A percentile compares a stretch with the other conserved stretches of the same genome.
Conservation (phyloP, 140 eudicot species). For the Oenanthe javanica region DNA sequence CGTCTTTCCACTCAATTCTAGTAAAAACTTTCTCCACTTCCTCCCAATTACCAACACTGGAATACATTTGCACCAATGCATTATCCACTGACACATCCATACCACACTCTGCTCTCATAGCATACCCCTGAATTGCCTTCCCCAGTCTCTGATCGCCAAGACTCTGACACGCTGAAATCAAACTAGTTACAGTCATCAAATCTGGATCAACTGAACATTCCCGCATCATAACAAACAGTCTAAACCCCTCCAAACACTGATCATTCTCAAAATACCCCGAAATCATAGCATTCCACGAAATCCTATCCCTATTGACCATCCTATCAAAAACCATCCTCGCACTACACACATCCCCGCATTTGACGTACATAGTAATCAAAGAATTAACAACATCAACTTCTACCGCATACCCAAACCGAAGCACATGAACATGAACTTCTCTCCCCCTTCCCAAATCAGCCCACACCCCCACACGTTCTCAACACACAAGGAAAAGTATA, state of each 20-base stretch:
- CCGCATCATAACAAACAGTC: constrained; percentile 57
- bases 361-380: constrained; percentile 73
- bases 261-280: constrained; percentile 80
- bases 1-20: constrained; percentile 54
- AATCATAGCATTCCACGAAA: constrained; percentile 92
- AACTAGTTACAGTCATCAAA: constrained; percentile 75
- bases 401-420: constrained; percentile 48
- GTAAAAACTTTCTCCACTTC: constrained; percentile 65
- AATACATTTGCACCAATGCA: constrained; percentile 65
- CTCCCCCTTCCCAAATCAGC: constrained; percentile 48
- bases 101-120: constrained; percentile 36
- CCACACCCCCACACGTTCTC: constrained; percentile 71
- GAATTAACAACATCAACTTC: constrained; percentile 67
- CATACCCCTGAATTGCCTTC: constrained; percentile 59
- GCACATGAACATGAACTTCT: constrained; percentile 77
- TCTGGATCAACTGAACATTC: constrained; percentile 44
- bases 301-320: constrained; percentile 62
- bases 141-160: constrained; percentile 56
- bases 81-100: constrained; percentile 54
- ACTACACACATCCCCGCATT: constrained; percentile 50
- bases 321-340: constrained; percentile 64
- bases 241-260: constrained; percentile 47
- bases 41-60: constrained; percentile 43
- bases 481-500: constrained; percentile 84
- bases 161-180: constrained; percentile 69